These are phyloP conservation scores for Carex cristatella DNA, from an alignment of 176 grass and related monocot genomes.

Conservation along the genomic window DNA sequence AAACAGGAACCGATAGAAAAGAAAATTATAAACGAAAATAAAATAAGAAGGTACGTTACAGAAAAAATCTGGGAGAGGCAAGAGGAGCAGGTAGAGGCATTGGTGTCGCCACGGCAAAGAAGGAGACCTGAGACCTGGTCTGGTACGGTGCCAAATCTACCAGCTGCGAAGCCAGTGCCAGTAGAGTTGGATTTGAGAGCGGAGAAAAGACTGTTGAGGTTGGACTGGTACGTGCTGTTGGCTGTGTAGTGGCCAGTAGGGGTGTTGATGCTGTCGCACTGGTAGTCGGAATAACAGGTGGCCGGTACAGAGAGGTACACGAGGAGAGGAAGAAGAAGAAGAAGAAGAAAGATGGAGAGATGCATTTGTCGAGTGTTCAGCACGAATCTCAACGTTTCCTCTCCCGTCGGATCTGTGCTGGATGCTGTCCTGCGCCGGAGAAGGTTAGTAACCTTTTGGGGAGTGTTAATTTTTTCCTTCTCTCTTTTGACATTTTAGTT, in stretches of 20 bases:
- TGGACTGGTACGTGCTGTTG: slow-evolving; percentile 30
- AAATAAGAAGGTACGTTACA: background rate
- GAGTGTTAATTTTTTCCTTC: no score
- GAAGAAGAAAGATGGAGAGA: background rate
- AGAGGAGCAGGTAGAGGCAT: slow-evolving; percentile 21
- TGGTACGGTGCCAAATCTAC: slow-evolving; percentile 13
- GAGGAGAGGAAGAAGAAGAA: background rate
- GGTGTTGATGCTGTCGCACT: slow-evolving; percentile 3
- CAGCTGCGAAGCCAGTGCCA: slow-evolving; percentile 24
- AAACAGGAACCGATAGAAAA: background rate
- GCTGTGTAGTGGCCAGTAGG: slow-evolving; percentile 9
- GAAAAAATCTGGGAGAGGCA: slow-evolving; percentile 18
- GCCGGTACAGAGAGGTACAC: background rate
- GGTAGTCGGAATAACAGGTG: background rate
- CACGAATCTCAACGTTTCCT: background rate
- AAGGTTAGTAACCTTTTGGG: background rate
- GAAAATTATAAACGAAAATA: background rate
- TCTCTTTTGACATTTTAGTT: no score
- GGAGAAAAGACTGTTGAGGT: slow-evolving; percentile 13
- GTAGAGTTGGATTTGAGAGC: slow-evolving; percentile 2
- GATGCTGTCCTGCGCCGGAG: background rate
- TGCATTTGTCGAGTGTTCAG: background rate
- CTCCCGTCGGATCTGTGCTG: background rate
- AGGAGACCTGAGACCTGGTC: slow-evolving; percentile 30
- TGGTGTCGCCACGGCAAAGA: slow-evolving; percentile 50